Conservation (phyloP, 2,329 filamentous ascomycete genomes). For the Epichloe coenophiala region DNA sequence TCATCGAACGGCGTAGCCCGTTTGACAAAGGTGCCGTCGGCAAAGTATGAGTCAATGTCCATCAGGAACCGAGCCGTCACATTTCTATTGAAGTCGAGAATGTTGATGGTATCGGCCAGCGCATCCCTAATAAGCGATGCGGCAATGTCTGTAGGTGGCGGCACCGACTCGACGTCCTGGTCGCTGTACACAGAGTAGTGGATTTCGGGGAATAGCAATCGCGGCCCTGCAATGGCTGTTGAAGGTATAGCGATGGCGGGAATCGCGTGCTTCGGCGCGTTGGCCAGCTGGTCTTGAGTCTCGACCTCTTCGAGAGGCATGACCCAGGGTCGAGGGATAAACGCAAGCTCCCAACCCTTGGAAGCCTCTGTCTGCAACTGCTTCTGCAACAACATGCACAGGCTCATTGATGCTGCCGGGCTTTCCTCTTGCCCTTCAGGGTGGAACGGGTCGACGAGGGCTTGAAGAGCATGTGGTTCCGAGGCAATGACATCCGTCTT, state of each 20-base stretch:
- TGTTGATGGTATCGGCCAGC: constrained; percentile 84
- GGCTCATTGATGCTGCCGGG: constrained; percentile 49
- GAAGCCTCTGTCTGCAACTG: constrained; percentile 69
- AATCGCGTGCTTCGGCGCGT: constrained; percentile 59
- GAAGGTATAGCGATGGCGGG: constrained; percentile 65
- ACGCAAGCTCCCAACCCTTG: constrained; percentile 61
- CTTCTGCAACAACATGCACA: constrained; percentile 71
- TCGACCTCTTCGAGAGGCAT: constrained; percentile 48
- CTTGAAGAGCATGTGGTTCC: constrained; percentile 72
- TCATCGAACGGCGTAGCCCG: constrained; percentile 87
- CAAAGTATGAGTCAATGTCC: constrained; percentile 90
- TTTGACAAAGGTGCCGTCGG: constrained; percentile 80
- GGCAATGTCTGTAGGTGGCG: constrained; percentile 59
- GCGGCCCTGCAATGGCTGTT: constrained; percentile 58
- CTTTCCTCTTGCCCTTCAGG: constrained; percentile 49
- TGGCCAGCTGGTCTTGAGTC: constrained; percentile 43
- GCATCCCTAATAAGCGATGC: constrained; percentile 75
- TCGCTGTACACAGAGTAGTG: constrained; percentile 86
- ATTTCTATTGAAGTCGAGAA: constrained; percentile 84
- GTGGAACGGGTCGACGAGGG: constrained; percentile 75
- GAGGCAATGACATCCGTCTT: constrained; percentile 92
- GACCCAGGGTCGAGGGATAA: constrained; percentile 54
- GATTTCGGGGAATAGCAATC: constrained; percentile 72
- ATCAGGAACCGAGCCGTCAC: constrained; percentile 79
- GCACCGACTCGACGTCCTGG: constrained; percentile 82